Evolutionary conservation across 2,329 filamentous ascomycete genomes (phyloP).

Genomic region (Ophiostoma australiae): DNA sequence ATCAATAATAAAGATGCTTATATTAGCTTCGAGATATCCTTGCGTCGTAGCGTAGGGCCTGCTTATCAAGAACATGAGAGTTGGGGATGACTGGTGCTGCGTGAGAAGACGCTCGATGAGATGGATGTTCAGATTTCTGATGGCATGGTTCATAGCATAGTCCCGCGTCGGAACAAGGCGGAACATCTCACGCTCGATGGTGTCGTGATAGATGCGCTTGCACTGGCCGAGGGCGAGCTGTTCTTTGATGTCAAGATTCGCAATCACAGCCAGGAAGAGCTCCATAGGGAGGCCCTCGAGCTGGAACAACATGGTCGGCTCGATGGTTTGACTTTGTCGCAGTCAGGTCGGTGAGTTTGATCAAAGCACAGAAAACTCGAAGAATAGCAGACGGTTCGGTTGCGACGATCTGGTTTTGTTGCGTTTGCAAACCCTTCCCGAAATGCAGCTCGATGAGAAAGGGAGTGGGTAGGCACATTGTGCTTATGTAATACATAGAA

Average conservation of each 20-base stretch:
- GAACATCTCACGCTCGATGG: neutral
- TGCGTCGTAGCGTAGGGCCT: neutral
- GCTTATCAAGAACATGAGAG: neutral
- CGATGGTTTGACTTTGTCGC: too few species aligned
- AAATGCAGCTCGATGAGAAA: too few species aligned
- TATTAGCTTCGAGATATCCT: neutral
- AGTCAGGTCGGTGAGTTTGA: too few species aligned
- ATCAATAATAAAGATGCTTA: neutral
- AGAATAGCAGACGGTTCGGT: too few species aligned
- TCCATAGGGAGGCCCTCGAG: neutral
- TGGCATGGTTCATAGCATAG: neutral
- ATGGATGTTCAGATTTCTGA: neutral
- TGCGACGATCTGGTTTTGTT: too few species aligned
- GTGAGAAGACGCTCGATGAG: neutral
- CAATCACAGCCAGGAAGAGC: neutral
- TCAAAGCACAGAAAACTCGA: too few species aligned
- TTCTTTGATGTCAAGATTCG: neutral
- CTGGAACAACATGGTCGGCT: neutral
- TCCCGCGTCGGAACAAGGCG: neutral
- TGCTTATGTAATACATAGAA: too few species aligned
- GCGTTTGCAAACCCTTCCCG: too few species aligned
- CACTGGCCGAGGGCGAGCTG: neutral
- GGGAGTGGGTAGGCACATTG: too few species aligned
- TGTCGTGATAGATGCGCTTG: neutral
- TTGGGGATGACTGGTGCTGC: neutral